Conservation (phyloP, 2,329 filamentous ascomycete genomes). For the Malbranchea cinnamomea region DNA sequence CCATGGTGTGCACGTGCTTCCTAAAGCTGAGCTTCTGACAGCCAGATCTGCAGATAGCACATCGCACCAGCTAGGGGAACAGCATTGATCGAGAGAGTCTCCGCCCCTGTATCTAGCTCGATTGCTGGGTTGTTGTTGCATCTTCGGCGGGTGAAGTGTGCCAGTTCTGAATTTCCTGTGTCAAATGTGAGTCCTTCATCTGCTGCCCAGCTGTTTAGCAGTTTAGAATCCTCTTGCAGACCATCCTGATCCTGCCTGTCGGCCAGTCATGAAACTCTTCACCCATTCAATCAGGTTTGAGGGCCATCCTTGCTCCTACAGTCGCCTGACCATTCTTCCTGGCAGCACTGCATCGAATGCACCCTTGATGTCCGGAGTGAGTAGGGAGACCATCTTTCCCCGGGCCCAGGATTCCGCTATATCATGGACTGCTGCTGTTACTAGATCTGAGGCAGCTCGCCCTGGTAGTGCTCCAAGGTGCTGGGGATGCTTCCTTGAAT, state of each 20-base stretch:
- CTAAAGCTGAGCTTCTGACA: conserved; percentile 9
- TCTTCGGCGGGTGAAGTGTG: conserved; percentile 1
- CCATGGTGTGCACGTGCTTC: conserved; percentile 9
- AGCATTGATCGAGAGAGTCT: not conserved
- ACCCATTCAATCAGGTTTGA: conserved; percentile 4
- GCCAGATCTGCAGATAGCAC: conserved; percentile 12
- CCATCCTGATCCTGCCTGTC: not conserved
- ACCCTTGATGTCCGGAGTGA: conserved; percentile 7
- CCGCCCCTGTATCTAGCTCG: not conserved
- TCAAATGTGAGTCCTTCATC: conserved; percentile 1
- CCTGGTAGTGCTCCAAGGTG: conserved; percentile 12
- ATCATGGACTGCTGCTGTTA: conserved; percentile 2
- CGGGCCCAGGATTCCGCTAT: conserved; percentile 2
- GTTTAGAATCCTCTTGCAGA: conserved; percentile 2
- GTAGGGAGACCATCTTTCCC: conserved; percentile 1
- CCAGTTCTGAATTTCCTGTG: not conserved
- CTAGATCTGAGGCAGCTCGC: conserved; percentile 3
- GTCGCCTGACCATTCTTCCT: conserved; percentile 1
- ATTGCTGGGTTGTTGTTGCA: not conserved
- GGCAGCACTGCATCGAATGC: conserved; percentile 8
- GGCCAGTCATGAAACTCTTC: conserved; percentile 1
- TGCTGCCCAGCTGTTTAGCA: not conserved
- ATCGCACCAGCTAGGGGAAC: conserved; percentile 4
- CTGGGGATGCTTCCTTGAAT: conserved; percentile 11
- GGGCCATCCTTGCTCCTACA: conserved; percentile 3